Conservation (phyloP, 2,329 filamentous ascomycete genomes). For the Trichoderma brevicompactum region DNA sequence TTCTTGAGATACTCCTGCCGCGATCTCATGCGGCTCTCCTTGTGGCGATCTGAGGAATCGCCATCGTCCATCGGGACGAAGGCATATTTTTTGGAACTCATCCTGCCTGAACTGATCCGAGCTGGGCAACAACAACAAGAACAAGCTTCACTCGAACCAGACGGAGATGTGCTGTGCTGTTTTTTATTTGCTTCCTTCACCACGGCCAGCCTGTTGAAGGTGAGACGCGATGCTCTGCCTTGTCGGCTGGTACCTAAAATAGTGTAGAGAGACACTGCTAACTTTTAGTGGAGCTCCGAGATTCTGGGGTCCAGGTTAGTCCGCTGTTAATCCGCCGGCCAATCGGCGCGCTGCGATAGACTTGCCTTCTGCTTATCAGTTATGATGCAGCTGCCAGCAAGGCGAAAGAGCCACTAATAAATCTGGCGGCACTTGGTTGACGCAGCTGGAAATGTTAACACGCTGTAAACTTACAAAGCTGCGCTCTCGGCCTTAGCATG, state of each 20-base stretch:
- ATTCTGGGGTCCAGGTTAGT: not conserved
- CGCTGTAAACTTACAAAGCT: slow-evolving; percentile 40
- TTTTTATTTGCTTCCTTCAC: not conserved
- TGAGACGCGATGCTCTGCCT: slow-evolving; percentile 26
- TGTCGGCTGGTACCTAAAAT: not conserved
- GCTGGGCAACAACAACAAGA: too few species aligned
- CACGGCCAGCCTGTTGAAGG: slow-evolving; percentile 14
- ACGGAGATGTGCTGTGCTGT: not conserved
- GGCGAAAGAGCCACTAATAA: not conserved
- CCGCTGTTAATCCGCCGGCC: slow-evolving; percentile 31
- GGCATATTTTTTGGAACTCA: slow-evolving; percentile 66
- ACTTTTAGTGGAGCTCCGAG: slow-evolving; percentile 14
- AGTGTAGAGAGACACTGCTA: slow-evolving; percentile 10
- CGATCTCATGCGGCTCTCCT: slow-evolving; percentile 69
- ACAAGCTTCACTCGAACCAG: not conserved
- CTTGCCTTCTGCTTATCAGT: slow-evolving; percentile 8
- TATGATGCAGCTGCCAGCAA: slow-evolving; percentile 9
- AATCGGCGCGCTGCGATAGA: slow-evolving; percentile 36
- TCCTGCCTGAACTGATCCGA: slow-evolving; percentile 33
- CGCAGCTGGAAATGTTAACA: slow-evolving; percentile 42
- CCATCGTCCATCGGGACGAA: slow-evolving; percentile 70
- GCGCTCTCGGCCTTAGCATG: not conserved
- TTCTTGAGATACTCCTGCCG: slow-evolving; percentile 94
- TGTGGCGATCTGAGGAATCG: slow-evolving; percentile 45
- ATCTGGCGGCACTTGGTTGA: slow-evolving; percentile 8